Conservation (phyloP, 1,139 yeast genomes). For the Kurtzmaniella natalensis region DNA sequence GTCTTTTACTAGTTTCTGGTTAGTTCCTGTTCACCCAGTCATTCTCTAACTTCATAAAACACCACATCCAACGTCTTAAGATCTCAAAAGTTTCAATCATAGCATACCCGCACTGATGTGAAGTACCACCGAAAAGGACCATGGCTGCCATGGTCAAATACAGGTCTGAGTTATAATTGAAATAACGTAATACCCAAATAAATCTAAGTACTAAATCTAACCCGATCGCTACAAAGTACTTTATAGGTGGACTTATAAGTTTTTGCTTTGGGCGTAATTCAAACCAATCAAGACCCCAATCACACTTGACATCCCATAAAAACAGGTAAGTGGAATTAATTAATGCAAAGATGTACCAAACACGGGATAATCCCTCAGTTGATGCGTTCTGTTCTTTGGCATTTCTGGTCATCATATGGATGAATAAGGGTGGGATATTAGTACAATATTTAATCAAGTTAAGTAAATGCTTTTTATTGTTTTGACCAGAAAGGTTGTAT, state of each 20-base stretch:
- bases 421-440: slow-evolving; percentile 59
- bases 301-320: slow-evolving; percentile 84
- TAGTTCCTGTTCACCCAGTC: slow-evolving; percentile 49
- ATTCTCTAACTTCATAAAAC: slow-evolving; percentile 75
- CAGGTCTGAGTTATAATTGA: slow-evolving; percentile 17
- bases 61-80: slow-evolving; percentile 84
- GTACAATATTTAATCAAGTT: slow-evolving; percentile 74
- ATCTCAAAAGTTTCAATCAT: slow-evolving; percentile 69
- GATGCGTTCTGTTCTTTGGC: slow-evolving; percentile 9
- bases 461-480: slow-evolving; percentile 44
- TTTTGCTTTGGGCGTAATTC: slow-evolving; percentile 23
- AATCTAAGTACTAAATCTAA: slow-evolving; percentile 65
- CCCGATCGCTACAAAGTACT: slow-evolving; percentile 51
- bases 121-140: slow-evolving; percentile 40
- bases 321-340: slow-evolving; percentile 75
- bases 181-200: slow-evolving; percentile 66
- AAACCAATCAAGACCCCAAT: slow-evolving; percentile 76
- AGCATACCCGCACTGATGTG: slow-evolving; percentile 58
- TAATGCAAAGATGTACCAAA: slow-evolving; percentile 52
- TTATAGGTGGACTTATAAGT: slow-evolving; percentile 25
- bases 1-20: too few species aligned
- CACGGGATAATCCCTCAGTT: slow-evolving; percentile 14
- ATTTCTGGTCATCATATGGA: slow-evolving; percentile 35
- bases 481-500: slow-evolving; percentile 46
- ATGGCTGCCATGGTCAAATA: slow-evolving; percentile 8